Evolutionary conservation across 1,284 basidiomycete species (phyloP).

Genomic region (Apiotrichum veenhuisii): DNA sequence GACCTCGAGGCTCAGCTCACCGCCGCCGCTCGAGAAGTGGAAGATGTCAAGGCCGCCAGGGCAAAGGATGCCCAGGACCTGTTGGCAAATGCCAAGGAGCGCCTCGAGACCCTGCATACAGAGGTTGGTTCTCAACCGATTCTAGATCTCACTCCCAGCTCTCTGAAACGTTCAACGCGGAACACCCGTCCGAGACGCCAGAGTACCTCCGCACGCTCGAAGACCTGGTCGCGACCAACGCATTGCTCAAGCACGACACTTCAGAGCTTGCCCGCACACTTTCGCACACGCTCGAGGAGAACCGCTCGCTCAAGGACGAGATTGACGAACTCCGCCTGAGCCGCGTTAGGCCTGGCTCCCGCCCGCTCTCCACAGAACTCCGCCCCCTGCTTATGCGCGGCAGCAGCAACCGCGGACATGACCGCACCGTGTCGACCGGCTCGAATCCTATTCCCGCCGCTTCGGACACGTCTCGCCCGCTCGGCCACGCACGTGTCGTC

Average conservation of each 20-base stretch:
- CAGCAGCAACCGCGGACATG: background rate
- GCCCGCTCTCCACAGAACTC: slow-evolving; percentile 13
- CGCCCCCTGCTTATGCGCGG: slow-evolving; percentile 4
- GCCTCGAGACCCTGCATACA: slow-evolving; percentile 60
- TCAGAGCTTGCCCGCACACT: slow-evolving; percentile 70
- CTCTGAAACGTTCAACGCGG: slow-evolving; percentile 35
- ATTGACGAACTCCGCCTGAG: slow-evolving; percentile 60
- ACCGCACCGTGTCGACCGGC: background rate
- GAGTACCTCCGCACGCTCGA: slow-evolving; percentile 62
- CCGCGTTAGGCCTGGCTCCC: slow-evolving; percentile 1
- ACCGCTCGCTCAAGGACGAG: slow-evolving; percentile 65
- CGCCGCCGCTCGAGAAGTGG: slow-evolving; percentile 60
- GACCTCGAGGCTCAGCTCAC: slow-evolving; percentile 70
- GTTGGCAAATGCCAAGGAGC: slow-evolving; percentile 65
- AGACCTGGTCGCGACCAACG: slow-evolving; percentile 76
- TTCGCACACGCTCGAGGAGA: slow-evolving; percentile 70
- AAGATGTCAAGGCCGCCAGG: slow-evolving; percentile 62
- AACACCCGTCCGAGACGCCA: slow-evolving; percentile 36
- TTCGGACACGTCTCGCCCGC: background rate
- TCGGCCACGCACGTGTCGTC: slow-evolving; percentile 13
- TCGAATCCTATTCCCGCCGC: slow-evolving; percentile 1
- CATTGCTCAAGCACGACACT: slow-evolving; percentile 72
- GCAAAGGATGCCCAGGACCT: slow-evolving; percentile 66
- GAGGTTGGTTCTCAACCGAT: slow-evolving; percentile 20
- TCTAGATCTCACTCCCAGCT: slow-evolving; percentile 18